These are phyloP conservation scores for Eucalyptus curtisii DNA, from an alignment of 345 rosid genomes.

Conservation along the genomic window DNA sequence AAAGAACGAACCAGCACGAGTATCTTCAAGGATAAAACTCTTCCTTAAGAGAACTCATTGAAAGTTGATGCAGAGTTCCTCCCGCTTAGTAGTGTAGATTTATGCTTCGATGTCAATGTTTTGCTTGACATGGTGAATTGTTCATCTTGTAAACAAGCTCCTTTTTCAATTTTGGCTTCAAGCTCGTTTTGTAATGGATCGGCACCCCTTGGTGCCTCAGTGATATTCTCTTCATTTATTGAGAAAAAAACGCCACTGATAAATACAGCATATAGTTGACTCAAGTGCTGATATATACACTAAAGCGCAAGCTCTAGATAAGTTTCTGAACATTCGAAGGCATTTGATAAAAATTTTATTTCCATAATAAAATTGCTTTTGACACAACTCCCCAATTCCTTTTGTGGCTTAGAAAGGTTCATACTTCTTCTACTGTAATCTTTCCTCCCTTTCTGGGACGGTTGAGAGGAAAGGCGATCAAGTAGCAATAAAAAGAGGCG, in stretches of 20 bases:
- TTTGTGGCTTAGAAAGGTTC: not conserved
- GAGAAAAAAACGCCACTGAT: fast-evolving
- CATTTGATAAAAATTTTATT: too few species aligned
- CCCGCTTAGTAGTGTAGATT: not conserved
- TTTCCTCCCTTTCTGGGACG: not conserved
- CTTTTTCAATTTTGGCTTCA: not conserved
- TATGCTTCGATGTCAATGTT: not conserved
- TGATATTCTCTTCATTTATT: not conserved
- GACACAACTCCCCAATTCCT: too few species aligned
- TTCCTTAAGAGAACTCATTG: not conserved
- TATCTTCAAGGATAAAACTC: too few species aligned
- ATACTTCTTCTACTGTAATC: not conserved
- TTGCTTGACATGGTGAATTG: not conserved
- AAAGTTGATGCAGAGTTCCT: not conserved
- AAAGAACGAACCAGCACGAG: too few species aligned
- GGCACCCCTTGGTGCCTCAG: not conserved
- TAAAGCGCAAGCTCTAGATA: not conserved
- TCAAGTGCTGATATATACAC: not conserved
- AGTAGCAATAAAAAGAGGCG: not conserved
- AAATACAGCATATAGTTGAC: too few species aligned
- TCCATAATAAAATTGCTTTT: too few species aligned
- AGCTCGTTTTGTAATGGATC: not conserved
- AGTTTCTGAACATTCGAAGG: too few species aligned
- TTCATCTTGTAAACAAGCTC: not conserved
- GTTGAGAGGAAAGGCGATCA: not conserved